Conservation (phyloP, 495 filamentous ascomycete species). For the Trichoderma parareesei region DNA sequence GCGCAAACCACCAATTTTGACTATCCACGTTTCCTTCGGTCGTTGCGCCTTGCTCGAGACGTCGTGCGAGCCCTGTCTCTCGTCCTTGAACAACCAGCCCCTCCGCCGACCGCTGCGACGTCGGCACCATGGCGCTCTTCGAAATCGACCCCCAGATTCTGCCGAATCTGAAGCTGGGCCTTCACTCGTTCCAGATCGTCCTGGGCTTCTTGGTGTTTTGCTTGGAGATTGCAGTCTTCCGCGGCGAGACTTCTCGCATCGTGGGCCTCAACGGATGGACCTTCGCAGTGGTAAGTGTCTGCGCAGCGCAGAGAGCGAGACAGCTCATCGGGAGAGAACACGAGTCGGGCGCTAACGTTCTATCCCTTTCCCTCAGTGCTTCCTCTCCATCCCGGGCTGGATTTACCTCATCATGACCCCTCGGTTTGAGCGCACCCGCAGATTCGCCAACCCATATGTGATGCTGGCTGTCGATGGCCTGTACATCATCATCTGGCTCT, state of each 20-base stretch:
- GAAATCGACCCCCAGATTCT: conserved; percentile 43
- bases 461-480: conserved; percentile 67
- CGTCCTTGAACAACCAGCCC: background rate
- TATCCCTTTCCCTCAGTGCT: conserved; percentile 51
- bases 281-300: conserved; percentile 61
- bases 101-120: background rate
- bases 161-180: conserved; percentile 47
- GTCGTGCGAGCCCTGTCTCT: no score
- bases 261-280: conserved; percentile 67
- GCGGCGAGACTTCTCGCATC: conserved; percentile 49
- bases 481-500: conserved; percentile 75
- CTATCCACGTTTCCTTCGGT: background rate
- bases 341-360: conserved; percentile 8
- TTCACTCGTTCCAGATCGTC: conserved; percentile 55
- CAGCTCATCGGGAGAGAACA: no score
- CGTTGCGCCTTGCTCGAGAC: no score
- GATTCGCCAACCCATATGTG: conserved; percentile 73
- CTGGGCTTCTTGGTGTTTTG: conserved; percentile 64
- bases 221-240: conserved; percentile 64
- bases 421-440: conserved; percentile 71
- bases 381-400: conserved; percentile 71
- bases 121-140: conserved; percentile 19
- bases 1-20: background rate
- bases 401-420: conserved; percentile 79
- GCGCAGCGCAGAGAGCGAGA: background rate